Conservation (phyloP, 2,329 filamentous ascomycete genomes). For the Orbilia quercus region DNA sequence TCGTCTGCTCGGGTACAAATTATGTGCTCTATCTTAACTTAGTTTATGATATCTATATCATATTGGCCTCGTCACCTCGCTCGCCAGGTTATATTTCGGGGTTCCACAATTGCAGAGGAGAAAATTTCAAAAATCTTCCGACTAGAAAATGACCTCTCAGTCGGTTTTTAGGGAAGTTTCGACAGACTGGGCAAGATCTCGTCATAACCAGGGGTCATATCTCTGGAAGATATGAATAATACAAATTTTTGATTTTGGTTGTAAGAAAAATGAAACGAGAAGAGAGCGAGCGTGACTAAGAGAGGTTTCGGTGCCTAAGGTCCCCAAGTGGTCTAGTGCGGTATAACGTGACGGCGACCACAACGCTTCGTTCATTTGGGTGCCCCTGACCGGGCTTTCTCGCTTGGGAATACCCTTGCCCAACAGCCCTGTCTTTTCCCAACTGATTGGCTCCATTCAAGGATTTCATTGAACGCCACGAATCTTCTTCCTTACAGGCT, state of each 20-base stretch:
- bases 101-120: constrained; percentile 27
- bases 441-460: constrained; percentile 28
- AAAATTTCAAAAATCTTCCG: constrained; percentile 34
- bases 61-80: too few relatives aligned
- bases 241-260: neutral
- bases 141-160: constrained; percentile 32
- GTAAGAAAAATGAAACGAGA: neutral
- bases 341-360: constrained; percentile 53
- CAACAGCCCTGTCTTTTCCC: constrained; percentile 3
- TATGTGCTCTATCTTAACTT: too few relatives aligned
- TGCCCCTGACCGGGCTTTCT: constrained; percentile 39
- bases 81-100: constrained; percentile 26
- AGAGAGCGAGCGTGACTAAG: too few relatives aligned
- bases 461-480: constrained; percentile 31
- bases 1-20: neutral
- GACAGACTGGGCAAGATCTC: too few relatives aligned
- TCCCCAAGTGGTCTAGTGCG: constrained; percentile 48
- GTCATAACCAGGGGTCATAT: neutral
- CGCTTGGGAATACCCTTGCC: constrained; percentile 39
- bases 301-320: constrained; percentile 13
- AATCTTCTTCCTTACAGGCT: constrained; percentile 21
- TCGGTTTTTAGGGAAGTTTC: neutral
- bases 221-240: constrained; percentile 4
- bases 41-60: too few relatives aligned
- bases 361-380: constrained; percentile 9